Evolutionary conservation across 2,329 filamentous ascomycete species (phyloP).

Genomic region (Fusarium transvaalense): DNA sequence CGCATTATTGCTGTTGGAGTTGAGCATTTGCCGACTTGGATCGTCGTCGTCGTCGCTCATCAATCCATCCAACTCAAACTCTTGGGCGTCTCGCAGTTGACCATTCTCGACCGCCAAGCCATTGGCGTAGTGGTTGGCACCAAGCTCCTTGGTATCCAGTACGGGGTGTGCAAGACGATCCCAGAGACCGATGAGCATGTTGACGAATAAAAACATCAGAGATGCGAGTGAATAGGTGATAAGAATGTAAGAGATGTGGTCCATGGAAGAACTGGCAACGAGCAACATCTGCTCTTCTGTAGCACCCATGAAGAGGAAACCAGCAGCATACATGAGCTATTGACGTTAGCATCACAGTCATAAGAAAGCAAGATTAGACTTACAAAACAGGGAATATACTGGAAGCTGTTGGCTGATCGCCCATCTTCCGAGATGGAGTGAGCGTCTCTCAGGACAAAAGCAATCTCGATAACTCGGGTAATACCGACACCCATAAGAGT

Average conservation of each 20-base stretch:
- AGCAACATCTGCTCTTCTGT: slow-evolving; percentile 96
- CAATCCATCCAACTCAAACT: slow-evolving; percentile 92
- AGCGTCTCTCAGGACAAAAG: slow-evolving; percentile 84
- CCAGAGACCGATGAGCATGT: slow-evolving; percentile 88
- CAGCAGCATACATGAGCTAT: slow-evolving; percentile 88
- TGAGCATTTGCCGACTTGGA: slow-evolving; percentile 56
- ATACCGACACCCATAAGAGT: slow-evolving; percentile 92
- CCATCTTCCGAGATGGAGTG: slow-evolving; percentile 74
- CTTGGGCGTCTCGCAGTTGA: slow-evolving; percentile 82
- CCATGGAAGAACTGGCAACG: slow-evolving; percentile 78
- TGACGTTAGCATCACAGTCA: slow-evolving; percentile 21
- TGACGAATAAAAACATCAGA: slow-evolving; percentile 89
- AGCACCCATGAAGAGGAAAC: slow-evolving; percentile 97
- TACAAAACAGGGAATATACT: slow-evolving; percentile 67
- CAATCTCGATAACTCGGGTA: slow-evolving; percentile 88
- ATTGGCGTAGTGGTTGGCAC: slow-evolving; percentile 54
- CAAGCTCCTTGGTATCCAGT: slow-evolving; percentile 53
- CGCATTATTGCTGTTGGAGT: slow-evolving; percentile 40
- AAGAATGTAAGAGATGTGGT: slow-evolving; percentile 91
- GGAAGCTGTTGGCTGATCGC: slow-evolving; percentile 73
- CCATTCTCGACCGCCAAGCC: slow-evolving; percentile 61
- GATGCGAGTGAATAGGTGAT: slow-evolving; percentile 93
- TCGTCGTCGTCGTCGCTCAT: slow-evolving; percentile 90
- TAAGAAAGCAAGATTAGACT: slow-evolving; percentile 56
- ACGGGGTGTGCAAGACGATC: slow-evolving; percentile 67